Conservation (phyloP, 768 basidiomycete genomes). For the Lactifluus piperatus region DNA sequence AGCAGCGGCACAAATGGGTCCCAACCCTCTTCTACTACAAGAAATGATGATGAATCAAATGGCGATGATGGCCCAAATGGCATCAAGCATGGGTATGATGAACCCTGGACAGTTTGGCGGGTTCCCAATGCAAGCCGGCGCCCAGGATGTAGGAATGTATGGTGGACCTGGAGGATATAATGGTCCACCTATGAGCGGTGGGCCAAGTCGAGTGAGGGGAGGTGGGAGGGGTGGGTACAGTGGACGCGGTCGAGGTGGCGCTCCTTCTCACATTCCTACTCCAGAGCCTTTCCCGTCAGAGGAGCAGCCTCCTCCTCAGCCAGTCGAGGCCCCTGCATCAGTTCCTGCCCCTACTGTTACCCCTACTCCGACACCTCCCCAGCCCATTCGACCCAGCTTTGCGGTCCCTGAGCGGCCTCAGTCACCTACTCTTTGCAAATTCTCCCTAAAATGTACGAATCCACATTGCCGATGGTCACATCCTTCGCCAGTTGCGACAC, state of each 20-base stretch:
- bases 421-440: constrained; percentile 91
- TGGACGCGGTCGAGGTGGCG: constrained; percentile 19
- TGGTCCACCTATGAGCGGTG: constrained; percentile 36
- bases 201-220: constrained; percentile 33
- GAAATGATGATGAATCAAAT: constrained; percentile 90
- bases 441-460: constrained; percentile 84
- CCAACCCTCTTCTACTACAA: constrained; percentile 67
- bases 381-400: constrained; percentile 38
- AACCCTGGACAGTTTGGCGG: constrained; percentile 56
- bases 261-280: constrained; percentile 14
- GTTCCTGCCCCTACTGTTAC: constrained; percentile 20
- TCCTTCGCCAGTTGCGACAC: constrained; percentile 93
- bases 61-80: constrained; percentile 92
- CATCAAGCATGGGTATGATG: constrained; percentile 71
- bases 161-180: constrained; percentile 23
- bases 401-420: constrained; percentile 69
- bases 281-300: constrained; percentile 8
- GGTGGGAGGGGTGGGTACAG: constrained; percentile 25
- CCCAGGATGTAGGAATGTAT: constrained; percentile 41
- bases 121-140: constrained; percentile 48
- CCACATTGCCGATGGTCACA: constrained; percentile 86
- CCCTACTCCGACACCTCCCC: constrained; percentile 21
- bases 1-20: constrained; percentile 36
- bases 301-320: constrained; percentile 20
- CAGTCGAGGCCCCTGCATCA: constrained; percentile 14